A percentile compares a stretch with the other conserved stretches of the same genome.
These are phyloP conservation scores for Vanderwaltozyma tropicalis DNA, from an alignment of 805 yeast species.

Conservation along the genomic window DNA sequence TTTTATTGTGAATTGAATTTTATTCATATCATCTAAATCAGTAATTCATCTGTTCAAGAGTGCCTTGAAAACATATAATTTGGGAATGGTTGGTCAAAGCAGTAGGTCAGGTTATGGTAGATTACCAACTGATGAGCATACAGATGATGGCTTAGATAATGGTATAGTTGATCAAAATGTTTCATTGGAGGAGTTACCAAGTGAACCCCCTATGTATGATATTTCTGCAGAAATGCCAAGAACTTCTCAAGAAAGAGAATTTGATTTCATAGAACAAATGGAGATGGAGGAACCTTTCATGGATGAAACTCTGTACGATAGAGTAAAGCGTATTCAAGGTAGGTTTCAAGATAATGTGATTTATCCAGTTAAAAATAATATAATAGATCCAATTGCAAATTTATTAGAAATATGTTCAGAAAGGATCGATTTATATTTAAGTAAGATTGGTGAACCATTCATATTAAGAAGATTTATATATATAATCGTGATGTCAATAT, in stretches of 20 bases:
- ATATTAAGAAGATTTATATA: slow-evolving; percentile 66
- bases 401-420: slow-evolving; percentile 9
- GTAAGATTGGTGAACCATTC: slow-evolving; percentile 71
- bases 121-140: too few species aligned
- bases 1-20: too few species aligned
- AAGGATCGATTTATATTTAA: slow-evolving; percentile 44
- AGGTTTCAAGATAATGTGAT: slow-evolving; percentile 1
- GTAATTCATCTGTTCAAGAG: too few species aligned
- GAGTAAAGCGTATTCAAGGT: not conserved
- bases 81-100: too few species aligned
- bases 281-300: not conserved
- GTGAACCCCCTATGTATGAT: slow-evolving; percentile 3
- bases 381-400: slow-evolving; percentile 30
- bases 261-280: too few species aligned
- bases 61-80: too few species aligned
- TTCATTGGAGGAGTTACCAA: not conserved
- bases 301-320: not conserved
- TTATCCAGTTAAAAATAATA: slow-evolving; percentile 7
- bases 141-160: too few species aligned
- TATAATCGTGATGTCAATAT: slow-evolving; percentile 45
- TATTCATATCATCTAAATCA: too few species aligned
- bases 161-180: too few species aligned
- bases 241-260: too few species aligned
- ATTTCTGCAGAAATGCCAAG: too few species aligned
- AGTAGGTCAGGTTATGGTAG: too few species aligned